Evolutionary conservation across 495 filamentous ascomycete species (phyloP), one percentile per base, ranked within the genome.

Genomic region (Glarea lozoyensis): DNA sequence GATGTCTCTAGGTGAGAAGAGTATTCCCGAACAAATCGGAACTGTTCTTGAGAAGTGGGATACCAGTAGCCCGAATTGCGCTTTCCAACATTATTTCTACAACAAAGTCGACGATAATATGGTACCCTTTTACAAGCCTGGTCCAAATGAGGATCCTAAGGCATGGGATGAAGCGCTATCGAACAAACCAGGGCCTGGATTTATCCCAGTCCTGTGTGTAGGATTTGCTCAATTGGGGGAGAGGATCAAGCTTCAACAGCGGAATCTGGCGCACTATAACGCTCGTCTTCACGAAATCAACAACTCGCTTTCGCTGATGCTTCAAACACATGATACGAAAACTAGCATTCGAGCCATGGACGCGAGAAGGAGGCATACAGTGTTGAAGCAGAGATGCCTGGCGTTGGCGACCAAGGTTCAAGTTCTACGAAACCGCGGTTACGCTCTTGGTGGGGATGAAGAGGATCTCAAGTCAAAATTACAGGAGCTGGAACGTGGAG

Each of bases 151-250:
- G 51, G 81, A 94, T 61, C 75, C 81, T 18, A 71, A 75, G 24
- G 88, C 84, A 58, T 99, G 89, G 89, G 92, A 99, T 51, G 88
- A 94, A 53, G 92, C 92, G 9, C 71, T 95, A 41, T 73, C 79
- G 46, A 78, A 86, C 48, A 85, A 90, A 56, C 90, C 92, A 5
- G 79, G 69, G 33, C 69, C 82, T 2, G 84, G 81, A 48, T 84
- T 76, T 52, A 80, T 93, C 25, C 86, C 86, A 10, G 83, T 88
- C 2, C 56, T 77, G 0, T 70, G 69, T 52, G 59, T 62, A 1
- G 73, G 73, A 13, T 77, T 75, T 50, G 60, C 63, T 19, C 64
- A 68, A 20, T 60, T 99, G 31, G 82, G 84, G 27, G 75, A 82
- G 48, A 83, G 92, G 16, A 77, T 95, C 16, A 71, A 78, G 49